Percentiles rank a stretch among this genome's conserved stretches.
phyloP scores from a whole-genome alignment of 352 stramenopile genomes.

The Phytopythium ostracodes region DNA sequence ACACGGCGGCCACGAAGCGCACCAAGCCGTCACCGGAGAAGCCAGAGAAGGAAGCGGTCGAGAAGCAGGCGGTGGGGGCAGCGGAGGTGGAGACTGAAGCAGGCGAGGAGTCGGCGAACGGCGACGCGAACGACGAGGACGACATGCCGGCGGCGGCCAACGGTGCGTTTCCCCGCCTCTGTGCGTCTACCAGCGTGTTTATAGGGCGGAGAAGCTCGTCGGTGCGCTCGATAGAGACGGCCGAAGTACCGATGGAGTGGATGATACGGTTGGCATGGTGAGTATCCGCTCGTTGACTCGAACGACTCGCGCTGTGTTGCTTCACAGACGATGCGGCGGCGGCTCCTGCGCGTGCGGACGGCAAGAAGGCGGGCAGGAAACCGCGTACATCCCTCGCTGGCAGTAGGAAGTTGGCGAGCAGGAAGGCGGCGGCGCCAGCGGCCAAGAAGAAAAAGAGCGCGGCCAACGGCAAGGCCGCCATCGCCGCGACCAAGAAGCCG shows the following conservation, averaged over 20 bases:
- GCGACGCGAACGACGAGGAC: neutral
- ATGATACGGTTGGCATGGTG: too few relatives aligned
- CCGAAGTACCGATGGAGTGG: neutral
- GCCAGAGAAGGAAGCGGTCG: neutral
- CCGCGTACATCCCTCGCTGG: neutral
- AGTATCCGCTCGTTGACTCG: neutral
- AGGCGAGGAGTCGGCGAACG: neutral
- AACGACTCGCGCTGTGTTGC: neutral
- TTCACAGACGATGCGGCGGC: neutral
- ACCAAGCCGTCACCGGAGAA: slow-evolving; percentile 7
- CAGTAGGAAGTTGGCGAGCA: neutral
- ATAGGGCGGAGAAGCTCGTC: too few relatives aligned
- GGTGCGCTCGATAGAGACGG: neutral
- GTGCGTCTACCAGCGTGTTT: neutral
- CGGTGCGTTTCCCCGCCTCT: neutral
- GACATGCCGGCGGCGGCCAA: neutral
- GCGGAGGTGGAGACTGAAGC: neutral
- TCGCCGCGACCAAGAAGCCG: slow-evolving; percentile 17
- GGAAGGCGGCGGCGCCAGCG: neutral
- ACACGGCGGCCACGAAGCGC: slow-evolving; percentile 20
- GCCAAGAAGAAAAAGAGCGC: slow-evolving; percentile 2
- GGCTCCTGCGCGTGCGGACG: neutral
- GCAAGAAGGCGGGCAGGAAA: neutral
- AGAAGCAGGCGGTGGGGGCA: neutral
- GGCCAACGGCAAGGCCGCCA: slow-evolving; percentile 15